These are phyloP conservation scores for Moesziomyces aphidis DNA, from an alignment of 1,284 basidiomycete species.

Conservation along the genomic window DNA sequence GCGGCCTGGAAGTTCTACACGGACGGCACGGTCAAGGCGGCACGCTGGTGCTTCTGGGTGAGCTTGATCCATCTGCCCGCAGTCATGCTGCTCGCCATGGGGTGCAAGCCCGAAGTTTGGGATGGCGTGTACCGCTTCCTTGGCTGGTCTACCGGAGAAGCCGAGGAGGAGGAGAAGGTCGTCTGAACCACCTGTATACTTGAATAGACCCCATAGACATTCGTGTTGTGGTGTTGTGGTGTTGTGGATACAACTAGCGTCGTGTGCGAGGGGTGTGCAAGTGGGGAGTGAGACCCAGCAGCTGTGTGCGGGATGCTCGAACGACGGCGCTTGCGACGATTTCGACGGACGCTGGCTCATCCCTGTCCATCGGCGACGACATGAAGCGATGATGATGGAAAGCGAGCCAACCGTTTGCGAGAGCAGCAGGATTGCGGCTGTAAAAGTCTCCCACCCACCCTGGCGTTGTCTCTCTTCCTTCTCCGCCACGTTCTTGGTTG, in stretches of 20 bases:
- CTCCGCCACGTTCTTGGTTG: neutral
- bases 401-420: slow-evolving; percentile 41
- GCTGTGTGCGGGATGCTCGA: neutral
- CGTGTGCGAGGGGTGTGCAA: neutral
- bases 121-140: slow-evolving; percentile 38
- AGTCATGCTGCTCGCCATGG: slow-evolving; percentile 91
- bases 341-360: neutral
- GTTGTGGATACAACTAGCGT: neutral
- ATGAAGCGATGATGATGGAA: slow-evolving; percentile 23
- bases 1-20: slow-evolving; percentile 76
- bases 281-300: neutral
- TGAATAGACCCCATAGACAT: neutral
- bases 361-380: neutral
- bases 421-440: slow-evolving; percentile 24
- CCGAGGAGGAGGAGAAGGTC: slow-evolving; percentile 11
- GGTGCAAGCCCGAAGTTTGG: slow-evolving; percentile 66
- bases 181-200: slow-evolving; percentile 3
- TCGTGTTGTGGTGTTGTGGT: neutral
- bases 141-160: slow-evolving; percentile 19
- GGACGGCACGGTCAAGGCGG: slow-evolving; percentile 77
- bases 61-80: slow-evolving; percentile 92
- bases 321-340: neutral
- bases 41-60: slow-evolving; percentile 76
- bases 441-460: slow-evolving; percentile 24
- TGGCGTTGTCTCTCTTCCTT: slow-evolving; percentile 9